Evolutionary conservation across 1,284 basidiomycete species (phyloP), one percentile per base, ranked within the genome.

Genomic region (Coniophora puteana): DNA sequence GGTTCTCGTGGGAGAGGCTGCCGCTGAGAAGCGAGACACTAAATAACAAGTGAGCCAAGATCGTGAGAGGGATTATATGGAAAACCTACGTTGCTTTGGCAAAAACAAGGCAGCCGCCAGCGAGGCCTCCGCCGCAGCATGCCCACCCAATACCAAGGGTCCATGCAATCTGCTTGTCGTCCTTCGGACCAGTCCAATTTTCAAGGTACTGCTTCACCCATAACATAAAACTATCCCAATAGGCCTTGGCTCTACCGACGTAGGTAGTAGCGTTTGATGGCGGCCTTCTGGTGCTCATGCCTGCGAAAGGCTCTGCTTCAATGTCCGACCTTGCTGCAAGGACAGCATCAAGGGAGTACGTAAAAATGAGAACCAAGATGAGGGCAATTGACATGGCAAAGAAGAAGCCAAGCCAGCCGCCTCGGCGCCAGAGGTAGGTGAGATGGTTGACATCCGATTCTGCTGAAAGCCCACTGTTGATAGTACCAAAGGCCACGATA

Each of bases 131-230:
- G 22, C 93, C 93, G 40, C 82, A 83, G 44, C 90, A 91, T 2
- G 90, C 87, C 93, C 93, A 97, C 0, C 84, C 86, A 37, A 96
- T 89, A 5, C 93, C 93, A 34, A 93, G 74, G 12, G 89, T 83
- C 87, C 91, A 95, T 4, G 83, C 82, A 34, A 96, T 69, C 33
- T 83, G 80, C 51, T 78, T 83, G 54, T 96, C 93, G 50, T 87
- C 83, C 47, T 89, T 83, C 4, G 83, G 70, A 16, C 76, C 80
- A 3, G 84, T 85, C 82, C 90, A 87, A 1, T 61, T 52, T 57
- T 94, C 91, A 34, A 95, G 63, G 51, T 69, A 69, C 42, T 75
- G 71, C 27, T 79, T 75, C 14, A 86, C 57, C 62, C 72, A 72
- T 23, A 60, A 57, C 61, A 88, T 78, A 8, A 69, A 44, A 10